A percentile compares a stretch with the other conserved stretches of the same genome.
Conservation (phyloP, 2,329 filamentous ascomycete species). For the Cytospora piceicola region DNA sequence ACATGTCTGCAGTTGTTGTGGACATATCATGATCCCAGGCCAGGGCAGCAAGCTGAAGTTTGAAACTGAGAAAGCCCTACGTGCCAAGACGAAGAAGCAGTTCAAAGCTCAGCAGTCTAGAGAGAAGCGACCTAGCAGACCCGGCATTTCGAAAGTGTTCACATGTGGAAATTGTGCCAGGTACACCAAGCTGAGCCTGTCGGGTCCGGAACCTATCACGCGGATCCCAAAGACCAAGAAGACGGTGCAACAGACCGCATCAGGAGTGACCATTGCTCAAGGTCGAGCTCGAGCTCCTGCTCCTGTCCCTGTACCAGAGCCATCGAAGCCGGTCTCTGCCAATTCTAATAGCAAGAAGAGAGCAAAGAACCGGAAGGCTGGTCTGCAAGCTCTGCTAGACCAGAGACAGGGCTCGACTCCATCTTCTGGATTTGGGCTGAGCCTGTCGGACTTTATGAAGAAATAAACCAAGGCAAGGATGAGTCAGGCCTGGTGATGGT, state of each 20-base stretch:
- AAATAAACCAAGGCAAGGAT: conserved; percentile 33
- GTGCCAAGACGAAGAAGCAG: conserved; percentile 41
- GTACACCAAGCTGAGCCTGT: conserved; percentile 47
- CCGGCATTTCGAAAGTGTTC: conserved; percentile 45
- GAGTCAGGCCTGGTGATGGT: conserved; percentile 12
- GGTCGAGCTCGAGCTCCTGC: conserved; percentile 29
- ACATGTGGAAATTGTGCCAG: conserved; percentile 51
- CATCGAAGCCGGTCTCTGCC: conserved; percentile 38
- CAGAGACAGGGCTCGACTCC: conserved; percentile 49
- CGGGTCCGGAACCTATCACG: conserved; percentile 41
- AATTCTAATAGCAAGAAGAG: conserved; percentile 68
- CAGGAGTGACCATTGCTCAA: conserved; percentile 34
- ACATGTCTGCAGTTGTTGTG: conserved; percentile 62
- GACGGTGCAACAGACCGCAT: conserved; percentile 18
- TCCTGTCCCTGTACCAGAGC: not conserved
- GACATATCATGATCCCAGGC: conserved; percentile 62
- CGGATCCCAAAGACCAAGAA: conserved; percentile 34
- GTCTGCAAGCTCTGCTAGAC: conserved; percentile 67
- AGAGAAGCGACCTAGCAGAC: conserved; percentile 13
- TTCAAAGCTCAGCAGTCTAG: not conserved
- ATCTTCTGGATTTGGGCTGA: conserved; percentile 48
- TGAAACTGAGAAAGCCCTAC: conserved; percentile 50
- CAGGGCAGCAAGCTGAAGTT: conserved; percentile 48
- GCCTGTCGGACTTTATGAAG: conserved; percentile 60
- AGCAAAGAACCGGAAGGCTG: conserved; percentile 66